Conservation (phyloP, 306 rosid species). For the Sesbania bispinosa region DNA sequence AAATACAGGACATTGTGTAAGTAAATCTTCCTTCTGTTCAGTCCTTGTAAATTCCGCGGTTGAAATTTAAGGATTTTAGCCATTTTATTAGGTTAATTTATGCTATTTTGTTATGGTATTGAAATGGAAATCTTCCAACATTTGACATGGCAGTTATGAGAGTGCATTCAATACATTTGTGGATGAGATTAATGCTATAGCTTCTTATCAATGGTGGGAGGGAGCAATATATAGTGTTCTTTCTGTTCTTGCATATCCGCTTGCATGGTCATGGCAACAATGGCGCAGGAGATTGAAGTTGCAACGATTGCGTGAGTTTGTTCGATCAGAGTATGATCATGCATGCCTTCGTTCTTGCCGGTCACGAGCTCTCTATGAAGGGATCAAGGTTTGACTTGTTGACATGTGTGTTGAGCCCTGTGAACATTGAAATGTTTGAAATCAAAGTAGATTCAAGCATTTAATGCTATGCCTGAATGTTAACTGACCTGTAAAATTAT, state of each 20-base stretch:
- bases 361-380: conserved; percentile 97
- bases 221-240: conserved; percentile 85
- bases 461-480: neutral
- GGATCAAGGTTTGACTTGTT: conserved; percentile 75
- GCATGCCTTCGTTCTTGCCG: conserved; percentile 95
- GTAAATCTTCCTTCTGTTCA: conserved; percentile 27
- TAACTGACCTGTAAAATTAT: conserved; percentile 23
- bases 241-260: conserved; percentile 76
- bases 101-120: conserved; percentile 22
- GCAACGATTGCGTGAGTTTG: conserved; percentile 91
- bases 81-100: neutral
- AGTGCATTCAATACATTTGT: conserved; percentile 87
- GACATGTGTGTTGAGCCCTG: neutral
- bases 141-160: conserved; percentile 70
- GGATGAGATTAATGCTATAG: conserved; percentile 87
- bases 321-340: conserved; percentile 94
- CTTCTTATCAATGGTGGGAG: conserved; percentile 99
- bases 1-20: conserved; percentile 92
- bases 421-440: neutral
- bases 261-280: conserved; percentile 97
- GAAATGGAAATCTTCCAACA: conserved; percentile 26
- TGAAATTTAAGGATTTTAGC: neutral
- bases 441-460: neutral
- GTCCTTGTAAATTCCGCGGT: conserved; percentile 16
- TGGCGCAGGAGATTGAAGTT: conserved; percentile 85